Evolutionary conservation across 805 yeast genomes (phyloP), one percentile per base, ranked within the genome.

Genomic region (Suhomyces xylopsoci): DNA sequence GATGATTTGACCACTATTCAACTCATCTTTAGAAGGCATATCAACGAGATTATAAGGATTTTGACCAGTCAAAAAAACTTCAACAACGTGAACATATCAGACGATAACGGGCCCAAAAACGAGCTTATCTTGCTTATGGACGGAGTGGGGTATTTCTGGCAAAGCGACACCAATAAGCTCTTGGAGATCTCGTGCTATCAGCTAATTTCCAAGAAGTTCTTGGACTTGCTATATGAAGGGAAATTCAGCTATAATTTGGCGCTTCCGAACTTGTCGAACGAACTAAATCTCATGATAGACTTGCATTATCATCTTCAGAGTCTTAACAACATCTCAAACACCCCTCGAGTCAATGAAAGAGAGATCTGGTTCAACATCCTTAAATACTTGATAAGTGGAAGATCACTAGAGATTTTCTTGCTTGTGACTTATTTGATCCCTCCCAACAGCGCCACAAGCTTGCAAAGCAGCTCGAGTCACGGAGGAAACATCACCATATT

Each of bases 1-100:
- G 81, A 77, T 56, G 81, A 77, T 55, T 63, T 74, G 53, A 71
- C 78, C 45, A 77, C 81, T 1, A 65, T 76, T 45, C 78, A 77
- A 60, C 62, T 73, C 32, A 69, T 75, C 25, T 65, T 74, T 61
- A 56, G 81, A 49, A 67, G 80, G 56, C 81, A 76, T 55, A 68
- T 77, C 34, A 75, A 76, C 55, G 79, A 75, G 51, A 66, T 76
- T 22, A 59, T 73, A 8, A 58, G 80, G 24, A 72, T 76, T 3
- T 56, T 76, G 19, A 58, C 73, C 30, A 67, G 73, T 22, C 68
- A 71, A 34, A 73, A 69, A 53, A 75, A 75, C 53, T 71, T 71
- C 56, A 65, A 63, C 51, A 62, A 45, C 48, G 22, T 38, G 42
- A 55, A 43, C 40, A 52, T 57, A 34, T 57, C 52, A 46, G 62